These are phyloP conservation scores for Strobilomyces echinocephalus DNA, from an alignment of 768 basidiomycete species.

Conservation along the genomic window DNA sequence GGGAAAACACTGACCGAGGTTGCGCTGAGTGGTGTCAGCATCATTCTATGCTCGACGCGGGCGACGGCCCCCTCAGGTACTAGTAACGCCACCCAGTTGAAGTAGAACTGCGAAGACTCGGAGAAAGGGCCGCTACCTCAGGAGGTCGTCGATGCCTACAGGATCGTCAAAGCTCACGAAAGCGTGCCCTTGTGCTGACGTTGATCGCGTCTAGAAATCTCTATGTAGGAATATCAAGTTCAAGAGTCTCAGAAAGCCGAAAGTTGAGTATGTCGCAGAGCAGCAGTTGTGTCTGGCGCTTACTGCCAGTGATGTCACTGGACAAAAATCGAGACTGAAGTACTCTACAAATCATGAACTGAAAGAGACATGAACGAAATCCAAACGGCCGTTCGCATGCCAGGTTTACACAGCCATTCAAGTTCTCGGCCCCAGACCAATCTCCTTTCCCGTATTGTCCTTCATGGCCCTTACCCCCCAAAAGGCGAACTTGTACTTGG, in stretches of 20 bases:
- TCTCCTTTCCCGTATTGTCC: constrained; percentile 30
- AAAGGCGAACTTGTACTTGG: constrained; percentile 28
- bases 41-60: constrained; percentile 42
- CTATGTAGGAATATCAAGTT: too few relatives aligned
- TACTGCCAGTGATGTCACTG: too few relatives aligned
- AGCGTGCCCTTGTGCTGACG: constrained; percentile 37
- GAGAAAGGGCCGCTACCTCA: constrained; percentile 53
- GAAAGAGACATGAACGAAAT: neutral
- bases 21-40: constrained; percentile 58
- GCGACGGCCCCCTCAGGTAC: constrained; percentile 51
- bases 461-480: constrained; percentile 38
- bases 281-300: too few relatives aligned
- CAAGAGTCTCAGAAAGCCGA: too few relatives aligned
- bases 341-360: neutral
- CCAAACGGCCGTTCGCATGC: neutral
- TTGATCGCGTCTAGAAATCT: constrained; percentile 6
- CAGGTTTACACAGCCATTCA: neutral
- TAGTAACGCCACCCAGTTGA: constrained; percentile 40
- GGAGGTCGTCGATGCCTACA: constrained; percentile 45
- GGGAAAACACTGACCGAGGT: constrained; percentile 46
- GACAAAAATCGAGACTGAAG: neutral
- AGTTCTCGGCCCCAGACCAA: constrained; percentile 27
- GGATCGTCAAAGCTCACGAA: constrained; percentile 33
- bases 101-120: constrained; percentile 41
- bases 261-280: too few relatives aligned